Evolutionary conservation across 208 protist species (phyloP).

Genomic region (Porcisia hertigi): DNA sequence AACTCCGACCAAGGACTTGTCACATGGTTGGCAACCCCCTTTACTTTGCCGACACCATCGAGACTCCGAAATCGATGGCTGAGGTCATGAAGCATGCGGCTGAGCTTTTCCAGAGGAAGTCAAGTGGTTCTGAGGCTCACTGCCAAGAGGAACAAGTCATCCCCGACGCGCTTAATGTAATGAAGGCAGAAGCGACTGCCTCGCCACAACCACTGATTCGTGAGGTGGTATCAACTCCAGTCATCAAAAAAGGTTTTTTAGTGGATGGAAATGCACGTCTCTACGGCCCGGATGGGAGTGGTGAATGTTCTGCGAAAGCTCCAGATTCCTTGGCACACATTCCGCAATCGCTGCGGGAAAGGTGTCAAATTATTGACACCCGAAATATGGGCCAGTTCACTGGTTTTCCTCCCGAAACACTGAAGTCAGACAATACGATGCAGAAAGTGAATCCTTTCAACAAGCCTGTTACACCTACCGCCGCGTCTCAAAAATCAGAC

Average conservation of each 20-base stretch:
- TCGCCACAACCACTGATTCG: conserved; percentile 48
- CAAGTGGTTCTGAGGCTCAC: background rate
- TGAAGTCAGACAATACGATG: background rate
- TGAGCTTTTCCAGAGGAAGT: conserved; percentile 29
- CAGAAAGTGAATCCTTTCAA: background rate
- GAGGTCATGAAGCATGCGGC: conserved; percentile 30
- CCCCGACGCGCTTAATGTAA: conserved; percentile 21
- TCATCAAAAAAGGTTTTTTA: conserved; percentile 81
- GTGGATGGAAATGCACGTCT: conserved; percentile 28
- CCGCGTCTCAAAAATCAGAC: too few relatives aligned
- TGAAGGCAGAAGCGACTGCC: conserved; percentile 4
- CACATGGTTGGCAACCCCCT: conserved; percentile 40
- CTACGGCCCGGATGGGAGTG: conserved; percentile 62
- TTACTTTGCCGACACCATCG: conserved; percentile 29
- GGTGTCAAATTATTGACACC: conserved; percentile 80
- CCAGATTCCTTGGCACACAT: conserved; percentile 73
- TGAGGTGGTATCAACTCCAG: conserved; percentile 51
- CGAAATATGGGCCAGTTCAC: conserved; percentile 19
- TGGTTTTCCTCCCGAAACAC: background rate
- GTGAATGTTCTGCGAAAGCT: conserved; percentile 52
- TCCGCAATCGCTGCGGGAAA: conserved; percentile 65
- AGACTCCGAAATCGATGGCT: background rate
- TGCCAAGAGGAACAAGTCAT: conserved; percentile 6
- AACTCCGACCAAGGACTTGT: conserved; percentile 44
- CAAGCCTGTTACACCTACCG: too few relatives aligned